Base-by-base conservation (phyloP, 768 basidiomycete genomes). In the Scleroderma citrinum region DNA sequence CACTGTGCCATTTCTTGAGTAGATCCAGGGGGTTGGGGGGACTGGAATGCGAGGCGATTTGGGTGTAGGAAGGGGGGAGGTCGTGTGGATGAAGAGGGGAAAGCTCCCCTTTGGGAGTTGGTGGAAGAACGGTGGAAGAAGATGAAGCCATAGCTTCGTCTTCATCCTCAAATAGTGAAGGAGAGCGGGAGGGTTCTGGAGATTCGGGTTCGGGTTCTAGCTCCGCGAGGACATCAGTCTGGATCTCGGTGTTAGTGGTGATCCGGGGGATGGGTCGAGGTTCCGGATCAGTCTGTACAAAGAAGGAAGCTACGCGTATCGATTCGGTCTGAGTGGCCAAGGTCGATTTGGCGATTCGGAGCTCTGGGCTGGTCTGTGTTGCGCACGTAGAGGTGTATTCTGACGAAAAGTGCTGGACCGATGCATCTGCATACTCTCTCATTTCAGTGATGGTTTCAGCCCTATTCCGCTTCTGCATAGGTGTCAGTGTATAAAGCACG, bases 351-450 rank as follows among this genome's bases (percentile, higher is more conserved):
- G 71, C 45, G 43, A 76, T 64, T 43, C 72, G 76, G 30, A 73
- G 77, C 50, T 76, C 76, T 2, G 81, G 74, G 24, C 84, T 79
- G 12, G 88, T 89, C 64, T 90, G 86, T 23, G 72, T 71, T 13
- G 68, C 68, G 35, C 68, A 69, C 11, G 72, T 67, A 48, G 71
- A 53, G 44, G 70, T 71, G 59, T 82, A 78, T 38, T 76, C 72
- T 1, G 71, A 68, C 2, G 76, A 68, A 36, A 91, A 81, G 55
- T 88, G 83, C 65, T 90, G 87, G 1, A 80, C 83, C 37, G 73
- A 76, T 23, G 75, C 82, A 57, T 94, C 89, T 5, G 79, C 77
- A 63, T 89, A 93, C 57, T 89, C 85, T 58, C 80, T 88, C 39
- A 70, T 65, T 52, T 88, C 85, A 56, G 68, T 62, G 46, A 63